Evolutionary conservation across 2,329 filamentous ascomycete genomes (phyloP).

Genomic region (Cyanodermella asteris): DNA sequence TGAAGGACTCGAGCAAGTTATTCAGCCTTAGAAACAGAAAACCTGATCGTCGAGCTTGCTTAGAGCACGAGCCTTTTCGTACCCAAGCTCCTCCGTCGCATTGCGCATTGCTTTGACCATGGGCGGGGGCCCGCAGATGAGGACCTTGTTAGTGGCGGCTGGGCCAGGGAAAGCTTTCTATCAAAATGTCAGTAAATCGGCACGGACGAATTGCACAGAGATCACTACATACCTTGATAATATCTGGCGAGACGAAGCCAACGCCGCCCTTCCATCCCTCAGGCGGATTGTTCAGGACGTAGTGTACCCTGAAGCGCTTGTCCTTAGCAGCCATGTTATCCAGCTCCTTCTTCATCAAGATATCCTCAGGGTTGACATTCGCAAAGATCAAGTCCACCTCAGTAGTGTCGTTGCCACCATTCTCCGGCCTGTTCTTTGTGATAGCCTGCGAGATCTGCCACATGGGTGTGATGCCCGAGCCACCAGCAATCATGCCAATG

Average conservation of each 20-base stretch:
- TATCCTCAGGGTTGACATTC: conserved; percentile 84
- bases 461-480: conserved; percentile 97
- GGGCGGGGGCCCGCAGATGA: conserved; percentile 85
- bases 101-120: conserved; percentile 98
- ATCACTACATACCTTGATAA: conserved; percentile 51
- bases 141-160: conserved; percentile 71
- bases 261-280: conserved; percentile 80
- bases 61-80: conserved; percentile 76
- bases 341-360: conserved; percentile 79
- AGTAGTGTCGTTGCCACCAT: conserved; percentile 55
- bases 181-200: conserved; percentile 10
- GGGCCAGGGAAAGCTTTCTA: conserved; percentile 47
- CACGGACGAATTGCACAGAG: neutral
- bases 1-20: neutral
- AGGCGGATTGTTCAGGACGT: conserved; percentile 89
- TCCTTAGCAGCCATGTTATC: conserved; percentile 61
- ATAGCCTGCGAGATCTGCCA: conserved; percentile 87
- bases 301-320: conserved; percentile 65
- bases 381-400: conserved; percentile 90
- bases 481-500: conserved; percentile 95
- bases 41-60: conserved; percentile 98
- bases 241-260: conserved; percentile 84
- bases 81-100: conserved; percentile 69
- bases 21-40: conserved; percentile 71
- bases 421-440: conserved; percentile 46